Evolutionary conservation across 768 basidiomycete genomes (phyloP), one percentile per base, ranked within the genome.

Genomic region (Lyophyllum semitale): DNA sequence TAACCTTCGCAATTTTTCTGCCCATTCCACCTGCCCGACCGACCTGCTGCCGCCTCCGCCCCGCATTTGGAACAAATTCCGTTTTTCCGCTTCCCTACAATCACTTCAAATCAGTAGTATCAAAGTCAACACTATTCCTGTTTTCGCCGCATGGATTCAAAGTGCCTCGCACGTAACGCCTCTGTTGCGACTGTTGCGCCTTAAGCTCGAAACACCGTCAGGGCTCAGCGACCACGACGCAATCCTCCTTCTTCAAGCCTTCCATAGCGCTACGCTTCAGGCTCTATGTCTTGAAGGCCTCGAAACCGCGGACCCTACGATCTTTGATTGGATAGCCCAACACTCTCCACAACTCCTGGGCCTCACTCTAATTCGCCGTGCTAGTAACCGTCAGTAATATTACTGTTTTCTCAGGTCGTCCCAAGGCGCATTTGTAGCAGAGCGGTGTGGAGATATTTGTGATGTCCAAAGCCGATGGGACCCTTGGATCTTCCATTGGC

Each of bases 301-400:
- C n/a, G n/a, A n/a, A n/a, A n/a, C n/a, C 12, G 55, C 27, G 13
- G 20, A 38, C 6, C 30, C 32, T 9, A 7, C 11, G 8, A 26
- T 48, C 29, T 51, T 57, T 9, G 29, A 42, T 18, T 41, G 37
- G 37, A 41, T 57, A 23, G 44, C 35, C 15, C 18, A 20, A 17
- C 26, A 22, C 6, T 57, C 42, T 27, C 30, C 50, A 2, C 1
- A 42, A 13, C 32, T 57, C 9, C 6, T 32, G 4, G 55, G 50
- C 12, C 45, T 57, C 4, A 51, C 55, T 18, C n/a, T 51, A 18
- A 12, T 27, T 20, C 45, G 45, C 12, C 55, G 50, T 15, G 50
- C 30, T 11, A 52, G 50, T 29, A 38, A 25, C 15, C 37, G 45
- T 8, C 51, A 51, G 15, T 18, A 18, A 2, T 15, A 13, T 7